A percentile compares a stretch with the other conserved stretches of the same genome.
phyloP scores from a whole-genome alignment of 805 yeast genomes.

The Yamadazyma tumulicola region DNA sequence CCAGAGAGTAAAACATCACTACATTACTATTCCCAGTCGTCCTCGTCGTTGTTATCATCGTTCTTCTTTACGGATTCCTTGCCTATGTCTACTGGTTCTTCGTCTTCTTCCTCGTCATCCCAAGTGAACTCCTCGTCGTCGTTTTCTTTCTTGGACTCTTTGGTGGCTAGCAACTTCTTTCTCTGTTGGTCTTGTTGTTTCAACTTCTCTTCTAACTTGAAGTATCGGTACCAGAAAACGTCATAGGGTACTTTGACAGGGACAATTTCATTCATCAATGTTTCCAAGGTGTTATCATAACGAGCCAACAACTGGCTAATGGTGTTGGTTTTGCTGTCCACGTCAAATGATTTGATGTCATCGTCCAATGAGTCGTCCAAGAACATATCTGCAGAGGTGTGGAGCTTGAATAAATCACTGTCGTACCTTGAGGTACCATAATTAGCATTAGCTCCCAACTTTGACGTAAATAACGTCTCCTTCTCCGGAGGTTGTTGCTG shows the following conservation, averaged over 20 bases:
- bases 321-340: conserved; percentile 47
- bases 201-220: conserved; percentile 49
- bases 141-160: conserved; percentile 27
- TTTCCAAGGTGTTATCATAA: conserved; percentile 47
- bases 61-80: conserved; percentile 6
- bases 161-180: conserved; percentile 52
- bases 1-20: not conserved
- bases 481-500: conserved; percentile 1
- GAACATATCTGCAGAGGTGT: conserved; percentile 26
- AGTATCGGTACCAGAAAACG: conserved; percentile 75
- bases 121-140: conserved; percentile 49
- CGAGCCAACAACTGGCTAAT: conserved; percentile 45
- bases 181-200: conserved; percentile 62
- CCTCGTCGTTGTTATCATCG: conserved; percentile 32
- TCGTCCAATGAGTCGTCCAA: conserved; percentile 15
- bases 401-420: conserved; percentile 36
- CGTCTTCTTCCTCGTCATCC: conserved; percentile 51
- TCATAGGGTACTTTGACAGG: conserved; percentile 58
- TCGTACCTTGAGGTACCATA: conserved; percentile 40
- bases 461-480: conserved; percentile 19
- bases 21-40: conserved; percentile 53
- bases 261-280: conserved; percentile 59
- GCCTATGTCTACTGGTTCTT: conserved; percentile 14
- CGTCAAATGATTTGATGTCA: conserved; percentile 30
- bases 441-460: conserved; percentile 16